phyloP scores from a whole-genome alignment of 495 filamentous ascomycete species.

The Penicillium verhagenii region DNA sequence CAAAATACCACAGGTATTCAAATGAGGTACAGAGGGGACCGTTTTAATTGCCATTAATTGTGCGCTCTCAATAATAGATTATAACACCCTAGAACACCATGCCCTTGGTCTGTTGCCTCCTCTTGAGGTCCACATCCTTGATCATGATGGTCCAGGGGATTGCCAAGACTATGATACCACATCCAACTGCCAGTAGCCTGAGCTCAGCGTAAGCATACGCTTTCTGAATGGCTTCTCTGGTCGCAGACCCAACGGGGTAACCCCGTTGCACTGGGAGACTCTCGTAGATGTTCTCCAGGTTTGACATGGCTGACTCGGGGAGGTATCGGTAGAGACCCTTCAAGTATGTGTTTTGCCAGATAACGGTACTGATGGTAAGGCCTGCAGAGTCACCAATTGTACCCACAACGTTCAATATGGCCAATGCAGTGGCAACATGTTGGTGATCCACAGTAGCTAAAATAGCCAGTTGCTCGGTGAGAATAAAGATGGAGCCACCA shows the following conservation, averaged over 20 bases:
- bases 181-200: constrained; percentile 48
- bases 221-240: constrained; percentile 47
- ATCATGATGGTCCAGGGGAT: constrained; percentile 43
- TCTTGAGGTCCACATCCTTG: constrained; percentile 53
- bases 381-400: constrained; percentile 66
- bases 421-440: constrained; percentile 60
- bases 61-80: too few relatives aligned
- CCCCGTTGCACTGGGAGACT: constrained; percentile 45
- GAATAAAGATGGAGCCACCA: constrained; percentile 54
- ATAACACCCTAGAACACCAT: constrained; percentile 9
- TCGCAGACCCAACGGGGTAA: constrained; percentile 47
- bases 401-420: constrained; percentile 57
- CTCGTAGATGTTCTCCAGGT: constrained; percentile 51
- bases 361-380: constrained; percentile 52
- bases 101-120: constrained; percentile 34
- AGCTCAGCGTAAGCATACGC: constrained; percentile 55
- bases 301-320: constrained; percentile 37
- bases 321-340: constrained; percentile 49
- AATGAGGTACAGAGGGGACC: too few relatives aligned
- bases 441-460: constrained; percentile 62
- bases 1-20: too few relatives aligned
- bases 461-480: constrained; percentile 61
- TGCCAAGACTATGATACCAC: constrained; percentile 42
- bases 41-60: background rate
- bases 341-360: constrained; percentile 62